A percentile compares a stretch with the other conserved stretches of the same genome.
phyloP scores from a whole-genome alignment of 495 filamentous ascomycete genomes.

The Saxophila tyrrhenica region DNA sequence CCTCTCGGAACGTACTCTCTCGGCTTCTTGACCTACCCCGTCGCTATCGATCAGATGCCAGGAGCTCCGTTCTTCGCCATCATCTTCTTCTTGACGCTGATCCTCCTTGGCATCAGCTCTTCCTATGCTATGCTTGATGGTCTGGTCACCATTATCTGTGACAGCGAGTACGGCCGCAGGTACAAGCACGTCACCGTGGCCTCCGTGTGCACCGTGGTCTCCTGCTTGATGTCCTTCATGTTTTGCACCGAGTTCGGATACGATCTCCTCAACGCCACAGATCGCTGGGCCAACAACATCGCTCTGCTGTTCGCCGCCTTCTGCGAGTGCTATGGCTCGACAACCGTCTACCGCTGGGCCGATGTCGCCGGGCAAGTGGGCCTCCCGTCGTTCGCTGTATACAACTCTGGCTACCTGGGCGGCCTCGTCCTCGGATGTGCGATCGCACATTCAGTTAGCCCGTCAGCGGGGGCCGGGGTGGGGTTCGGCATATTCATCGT shows the following conservation, averaged over 20 bases:
- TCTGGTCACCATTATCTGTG: neutral
- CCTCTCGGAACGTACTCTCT: neutral
- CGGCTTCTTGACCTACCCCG: neutral
- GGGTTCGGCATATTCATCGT: neutral
- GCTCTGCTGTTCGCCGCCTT: neutral
- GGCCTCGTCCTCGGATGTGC: neutral
- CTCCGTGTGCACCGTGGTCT: neutral
- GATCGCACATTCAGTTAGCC: neutral
- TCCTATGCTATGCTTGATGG: neutral
- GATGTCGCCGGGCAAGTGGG: slow-evolving; percentile 1
- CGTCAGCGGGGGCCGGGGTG: neutral
- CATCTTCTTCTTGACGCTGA: neutral
- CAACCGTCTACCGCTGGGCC: neutral
- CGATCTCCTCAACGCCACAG: neutral
- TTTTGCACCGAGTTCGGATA: neutral
- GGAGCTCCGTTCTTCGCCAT: neutral
- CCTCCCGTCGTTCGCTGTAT: neutral
- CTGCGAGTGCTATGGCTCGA: neutral
- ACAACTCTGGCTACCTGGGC: neutral
- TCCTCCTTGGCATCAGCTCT: neutral
- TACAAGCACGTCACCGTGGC: neutral
- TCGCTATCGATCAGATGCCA: neutral
- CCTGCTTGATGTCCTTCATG: neutral
- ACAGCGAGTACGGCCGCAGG: neutral
- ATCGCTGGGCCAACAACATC: neutral